Conservation (phyloP, 2,329 filamentous ascomycete species). For the Blastomyces gilchristii region DNA sequence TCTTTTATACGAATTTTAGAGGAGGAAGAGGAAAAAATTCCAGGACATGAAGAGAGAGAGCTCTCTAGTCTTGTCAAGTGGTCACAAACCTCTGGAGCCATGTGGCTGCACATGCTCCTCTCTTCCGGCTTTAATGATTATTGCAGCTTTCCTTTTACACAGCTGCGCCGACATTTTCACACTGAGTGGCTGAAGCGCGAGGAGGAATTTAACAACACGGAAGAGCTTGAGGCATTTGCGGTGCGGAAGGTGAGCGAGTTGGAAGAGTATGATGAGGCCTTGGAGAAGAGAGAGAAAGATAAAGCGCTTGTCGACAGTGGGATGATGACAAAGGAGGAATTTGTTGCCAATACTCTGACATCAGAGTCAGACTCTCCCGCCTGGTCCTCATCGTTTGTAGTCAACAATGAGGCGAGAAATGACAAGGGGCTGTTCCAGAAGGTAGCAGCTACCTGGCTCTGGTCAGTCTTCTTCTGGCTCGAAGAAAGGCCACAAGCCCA, state of each 20-base stretch:
- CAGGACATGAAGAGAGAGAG: conserved; percentile 19
- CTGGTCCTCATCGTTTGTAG: conserved; percentile 5
- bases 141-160: conserved; percentile 24
- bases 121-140: conserved; percentile 25
- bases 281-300: conserved; percentile 23
- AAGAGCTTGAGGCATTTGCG: conserved; percentile 20
- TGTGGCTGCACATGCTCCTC: conserved; percentile 31
- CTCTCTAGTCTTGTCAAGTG: conserved; percentile 27
- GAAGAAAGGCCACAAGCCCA: no score
- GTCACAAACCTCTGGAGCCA: conserved; percentile 27
- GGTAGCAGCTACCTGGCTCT: not conserved
- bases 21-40: conserved; percentile 25
- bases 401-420: not conserved
- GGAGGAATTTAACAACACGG: conserved; percentile 16
- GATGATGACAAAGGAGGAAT: conserved; percentile 22
- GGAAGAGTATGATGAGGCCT: conserved; percentile 23
- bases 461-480: no score
- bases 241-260: conserved; percentile 22
- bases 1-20: conserved; percentile 25
- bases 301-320: conserved; percentile 23
- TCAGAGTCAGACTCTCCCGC: conserved; percentile 6
- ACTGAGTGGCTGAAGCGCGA: conserved; percentile 18
- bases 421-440: not conserved
- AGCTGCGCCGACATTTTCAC: conserved; percentile 20
- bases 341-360: conserved; percentile 15